Evolutionary conservation across 148 eudicot genomes (phyloP).

Genomic region (Rhododendron molle): DNA sequence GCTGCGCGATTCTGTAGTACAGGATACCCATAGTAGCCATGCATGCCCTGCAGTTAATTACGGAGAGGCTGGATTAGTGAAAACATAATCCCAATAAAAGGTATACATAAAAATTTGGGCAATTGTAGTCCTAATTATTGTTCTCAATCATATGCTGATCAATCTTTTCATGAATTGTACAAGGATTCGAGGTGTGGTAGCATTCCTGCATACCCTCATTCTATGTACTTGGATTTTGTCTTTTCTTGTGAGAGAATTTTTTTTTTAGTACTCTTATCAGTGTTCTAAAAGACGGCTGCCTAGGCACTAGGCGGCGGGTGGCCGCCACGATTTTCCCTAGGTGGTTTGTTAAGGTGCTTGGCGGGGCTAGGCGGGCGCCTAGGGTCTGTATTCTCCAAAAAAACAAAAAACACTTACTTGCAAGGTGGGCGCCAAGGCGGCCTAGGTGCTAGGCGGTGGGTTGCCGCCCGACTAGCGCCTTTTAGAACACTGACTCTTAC

Average conservation of each 20-base stretch:
- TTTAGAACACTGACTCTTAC: no score
- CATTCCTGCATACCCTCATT: background rate
- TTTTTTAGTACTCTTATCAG: no score
- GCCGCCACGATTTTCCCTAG: no score
- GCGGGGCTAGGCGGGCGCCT: no score
- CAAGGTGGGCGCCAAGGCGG: no score
- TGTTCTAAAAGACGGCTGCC: no score
- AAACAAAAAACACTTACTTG: no score
- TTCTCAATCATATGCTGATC: background rate
- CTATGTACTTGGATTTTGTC: background rate
- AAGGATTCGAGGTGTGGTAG: background rate
- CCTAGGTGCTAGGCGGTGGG: no score
- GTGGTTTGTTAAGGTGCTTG: no score
- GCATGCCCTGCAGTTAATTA: constrained; percentile 72
- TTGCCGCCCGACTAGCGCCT: no score
- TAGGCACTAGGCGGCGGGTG: no score
- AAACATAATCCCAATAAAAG: background rate
- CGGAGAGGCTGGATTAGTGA: constrained; percentile 7
- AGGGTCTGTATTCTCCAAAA: no score
- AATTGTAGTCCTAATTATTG: background rate
- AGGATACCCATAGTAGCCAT: constrained; percentile 98
- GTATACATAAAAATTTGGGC: background rate
- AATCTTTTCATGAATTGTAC: background rate
- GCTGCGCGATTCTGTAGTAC: constrained; percentile 91
- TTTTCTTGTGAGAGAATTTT: background rate